Base-by-base conservation (phyloP, 768 basidiomycete species). In the Tylopilus felleus region DNA sequence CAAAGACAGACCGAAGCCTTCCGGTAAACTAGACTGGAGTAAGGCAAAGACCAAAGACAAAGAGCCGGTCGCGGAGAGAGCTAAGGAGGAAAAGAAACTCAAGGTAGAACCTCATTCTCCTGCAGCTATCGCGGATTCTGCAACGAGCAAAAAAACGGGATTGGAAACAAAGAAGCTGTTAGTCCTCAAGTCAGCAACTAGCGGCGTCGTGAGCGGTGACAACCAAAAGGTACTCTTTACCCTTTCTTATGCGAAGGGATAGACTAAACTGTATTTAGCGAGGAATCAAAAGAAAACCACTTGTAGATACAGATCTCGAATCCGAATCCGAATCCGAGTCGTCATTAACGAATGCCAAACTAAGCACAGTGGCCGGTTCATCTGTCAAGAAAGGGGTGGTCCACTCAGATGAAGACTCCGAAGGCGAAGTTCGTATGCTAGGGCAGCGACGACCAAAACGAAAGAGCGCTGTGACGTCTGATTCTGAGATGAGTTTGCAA, bases 1-100 rank as follows among this genome's bases (percentile, higher is more conserved):
- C 8, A 69, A 52, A 41, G 66, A 64, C 62, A 74, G 63, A 46
- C 59, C 70, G 0, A 74, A 70, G 47, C 55, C 65, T 27, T 65
- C 76, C 3, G 84, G 83, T 5, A 83, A 80, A 61, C 73, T 86
- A 7, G 80, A 85, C 59, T 87, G 83, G 75, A 80, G 81, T 66
- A 84, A 79, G 58, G 78, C 79, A 25, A 80, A 80, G 63, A 59
- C 71, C 10, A 82, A 81, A 60, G 72, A 71, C 10, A 66, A 65
- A 36, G 63, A 44, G 22, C 47, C 52, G 1, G 46, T 49, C n/a
- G 17, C 22, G 23, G 52, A 51, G 28, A 55, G 52, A 49, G 8
- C 29, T 10, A 60, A 22, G 41, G 63, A 58, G 35, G 60, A 58
- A 31, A 53, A 49, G 42, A 65, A 68, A 28, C 46, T 36, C 19